Base-by-base conservation (phyloP, 2,329 filamentous ascomycete species). In the Sarocladium kiliense region DNA sequence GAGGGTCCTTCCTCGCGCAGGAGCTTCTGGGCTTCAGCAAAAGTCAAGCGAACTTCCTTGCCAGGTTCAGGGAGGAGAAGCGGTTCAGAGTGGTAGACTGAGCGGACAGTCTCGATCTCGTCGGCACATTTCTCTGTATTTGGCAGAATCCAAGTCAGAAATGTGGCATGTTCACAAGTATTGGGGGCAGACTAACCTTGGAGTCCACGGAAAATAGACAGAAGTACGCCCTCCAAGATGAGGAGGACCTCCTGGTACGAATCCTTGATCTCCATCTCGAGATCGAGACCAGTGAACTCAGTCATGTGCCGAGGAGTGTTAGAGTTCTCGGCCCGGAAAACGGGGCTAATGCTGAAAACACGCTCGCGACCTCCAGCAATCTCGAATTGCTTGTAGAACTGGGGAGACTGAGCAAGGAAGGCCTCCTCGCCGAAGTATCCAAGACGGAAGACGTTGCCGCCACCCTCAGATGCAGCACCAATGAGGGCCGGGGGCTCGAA, bases 401-500 rank as follows among this genome's bases (percentile, higher is more conserved):
- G 89, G 5, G 89, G 90, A 5, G 84, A 88, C 69, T 92, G 89
- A 5, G 89, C 89, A 19, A 94, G 78, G 68, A 78, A 94, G 1
- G 91, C 93, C 61, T 87, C 83, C 66, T 87, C 84, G 62, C 88
- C 89, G 70, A 97, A 97, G 74, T 97, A 97, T 42, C 87, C 86
- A 63, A 97, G 78, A 63, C 87, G 81, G 71, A 99, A 97, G 39
- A 97, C 93, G 68, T 93, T 95, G 62, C 86, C 86, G 61, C 94
- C 94, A 64, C 94, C 93, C 74, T 99, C 94, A 3, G 91, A 94
- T 3, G 94, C 89, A 14, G 93, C 88, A 51, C 88, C 92, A 55
- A 96, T 89, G 42, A 99, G 78, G 70, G 91, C 93, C 10, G 94
- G 91, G 2, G 92, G 89, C 69, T 96, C 90, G 65, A 97, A 91